Conservation (phyloP, 2,329 filamentous ascomycete genomes). For the Biscogniauxia marginata region DNA sequence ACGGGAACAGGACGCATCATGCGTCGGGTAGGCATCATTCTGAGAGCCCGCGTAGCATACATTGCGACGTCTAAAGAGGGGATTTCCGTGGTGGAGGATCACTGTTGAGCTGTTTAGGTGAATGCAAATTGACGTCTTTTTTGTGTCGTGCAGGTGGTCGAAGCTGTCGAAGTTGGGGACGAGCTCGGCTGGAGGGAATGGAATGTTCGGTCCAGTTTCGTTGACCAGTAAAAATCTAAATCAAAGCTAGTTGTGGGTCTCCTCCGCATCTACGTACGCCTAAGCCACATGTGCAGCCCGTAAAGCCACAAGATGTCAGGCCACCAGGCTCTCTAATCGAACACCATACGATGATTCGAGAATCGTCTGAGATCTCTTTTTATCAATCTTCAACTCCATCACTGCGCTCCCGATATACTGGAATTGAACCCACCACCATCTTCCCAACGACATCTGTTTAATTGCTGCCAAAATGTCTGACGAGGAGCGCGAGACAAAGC, state of each 20-base stretch:
- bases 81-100: constrained; percentile 13
- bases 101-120: constrained; percentile 4
- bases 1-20: constrained; percentile 73
- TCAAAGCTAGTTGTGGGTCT: background rate
- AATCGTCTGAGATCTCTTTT: constrained; percentile 17
- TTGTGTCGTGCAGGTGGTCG: background rate
- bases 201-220: background rate
- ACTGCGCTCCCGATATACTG: constrained; percentile 28
- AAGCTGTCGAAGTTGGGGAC: background rate
- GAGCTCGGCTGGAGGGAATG: background rate
- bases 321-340: constrained; percentile 29
- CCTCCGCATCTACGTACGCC: background rate
- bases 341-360: constrained; percentile 24
- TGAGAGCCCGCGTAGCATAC: constrained; percentile 64
- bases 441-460: constrained; percentile 27
- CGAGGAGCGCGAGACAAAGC: constrained; percentile 88
- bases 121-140: constrained; percentile 8
- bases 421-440: constrained; percentile 36
- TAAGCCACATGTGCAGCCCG: background rate
- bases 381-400: constrained; percentile 34
- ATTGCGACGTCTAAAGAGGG: constrained; percentile 45
- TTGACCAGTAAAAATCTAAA: background rate
- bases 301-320: constrained; percentile 15
- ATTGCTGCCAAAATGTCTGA: constrained; percentile 78
- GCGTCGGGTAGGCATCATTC: constrained; percentile 65